A percentile compares a stretch with the other conserved stretches of the same genome.
Evolutionary conservation across 139 green algal genomes (phyloP).

Genomic region (Asterochloris sp.): DNA sequence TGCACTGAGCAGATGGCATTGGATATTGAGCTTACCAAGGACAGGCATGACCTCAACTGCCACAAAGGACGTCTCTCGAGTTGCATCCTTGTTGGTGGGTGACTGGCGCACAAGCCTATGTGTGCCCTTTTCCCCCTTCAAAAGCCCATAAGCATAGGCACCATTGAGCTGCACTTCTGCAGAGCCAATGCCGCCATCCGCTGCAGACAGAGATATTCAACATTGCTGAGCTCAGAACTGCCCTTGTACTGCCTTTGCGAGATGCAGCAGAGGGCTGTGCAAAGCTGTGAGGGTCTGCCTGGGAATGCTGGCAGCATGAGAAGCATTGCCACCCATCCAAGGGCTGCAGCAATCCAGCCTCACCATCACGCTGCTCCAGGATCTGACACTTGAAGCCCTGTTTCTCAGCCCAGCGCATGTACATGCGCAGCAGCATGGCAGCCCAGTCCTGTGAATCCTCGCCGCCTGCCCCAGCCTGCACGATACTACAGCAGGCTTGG

Average conservation of each 20-base stretch:
- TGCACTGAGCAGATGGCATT: not conserved
- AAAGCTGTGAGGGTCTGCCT: too few species aligned
- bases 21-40: conserved; percentile 33
- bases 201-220: conserved; percentile 25
- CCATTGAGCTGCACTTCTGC: conserved; percentile 82
- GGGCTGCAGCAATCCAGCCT: too few species aligned
- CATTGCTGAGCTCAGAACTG: too few species aligned
- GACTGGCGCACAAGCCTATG: conserved; percentile 91
- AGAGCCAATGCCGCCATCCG: conserved; percentile 90
- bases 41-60: conserved; percentile 84
- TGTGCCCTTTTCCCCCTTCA: conserved; percentile 89
- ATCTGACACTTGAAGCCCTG: conserved; percentile 33
- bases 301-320: too few species aligned
- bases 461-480: conserved; percentile 70
- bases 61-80: conserved; percentile 95
- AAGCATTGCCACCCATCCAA: too few species aligned
- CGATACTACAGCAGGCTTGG: not conserved
- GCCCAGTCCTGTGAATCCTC: conserved; percentile 93
- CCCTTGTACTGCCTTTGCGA: too few species aligned
- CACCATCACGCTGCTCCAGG: too few species aligned
- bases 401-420: conserved; percentile 74
- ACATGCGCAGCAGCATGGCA: conserved; percentile 94
- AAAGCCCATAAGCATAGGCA: conserved; percentile 65
- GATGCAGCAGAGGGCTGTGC: too few species aligned
- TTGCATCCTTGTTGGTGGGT: conserved; percentile 89